Conservation (phyloP, 2,329 filamentous ascomycete genomes). For the Alternaria viburni region DNA sequence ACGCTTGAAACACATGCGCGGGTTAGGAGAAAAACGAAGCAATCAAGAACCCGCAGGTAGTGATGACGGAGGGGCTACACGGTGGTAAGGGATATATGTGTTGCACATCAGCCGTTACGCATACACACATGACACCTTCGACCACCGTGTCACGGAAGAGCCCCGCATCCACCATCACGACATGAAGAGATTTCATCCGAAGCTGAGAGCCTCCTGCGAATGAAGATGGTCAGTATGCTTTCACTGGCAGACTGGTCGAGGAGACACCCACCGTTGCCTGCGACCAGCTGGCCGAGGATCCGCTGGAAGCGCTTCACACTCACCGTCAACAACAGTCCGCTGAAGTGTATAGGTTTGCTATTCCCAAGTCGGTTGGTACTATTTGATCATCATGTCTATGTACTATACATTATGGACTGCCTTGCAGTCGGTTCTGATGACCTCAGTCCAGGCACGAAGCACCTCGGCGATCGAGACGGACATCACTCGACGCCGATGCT, state of each 20-base stretch:
- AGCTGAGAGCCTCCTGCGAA: background rate
- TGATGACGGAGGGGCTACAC: constrained; percentile 10
- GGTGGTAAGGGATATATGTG: constrained; percentile 9
- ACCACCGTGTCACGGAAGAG: background rate
- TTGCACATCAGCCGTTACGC: constrained; percentile 12
- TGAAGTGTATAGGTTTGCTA: constrained; percentile 1
- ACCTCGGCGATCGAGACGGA: constrained; percentile 6
- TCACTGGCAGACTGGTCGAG: constrained; percentile 23
- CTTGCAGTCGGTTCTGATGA: constrained; percentile 12
- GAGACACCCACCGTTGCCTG: constrained; percentile 18
- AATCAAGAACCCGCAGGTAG: background rate
- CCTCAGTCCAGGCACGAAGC: constrained; percentile 2
- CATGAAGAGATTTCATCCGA: background rate
- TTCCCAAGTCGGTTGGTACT: constrained; percentile 3
- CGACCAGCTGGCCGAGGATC: constrained; percentile 3
- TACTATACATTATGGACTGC: constrained; percentile 40
- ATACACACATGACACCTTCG: constrained; percentile 14
- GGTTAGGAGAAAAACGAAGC: constrained; percentile 16
- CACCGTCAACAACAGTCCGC: constrained; percentile 17
- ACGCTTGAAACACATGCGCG: constrained; percentile 34
- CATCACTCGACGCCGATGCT: constrained; percentile 10
- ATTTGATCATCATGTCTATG: constrained; percentile 20
- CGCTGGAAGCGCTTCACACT: constrained; percentile 9
- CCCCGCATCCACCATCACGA: background rate
- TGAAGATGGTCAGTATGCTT: constrained; percentile 8